Evolutionary conservation across 2,329 filamentous ascomycete genomes (phyloP).

Genomic region (Didymella pinodella): DNA sequence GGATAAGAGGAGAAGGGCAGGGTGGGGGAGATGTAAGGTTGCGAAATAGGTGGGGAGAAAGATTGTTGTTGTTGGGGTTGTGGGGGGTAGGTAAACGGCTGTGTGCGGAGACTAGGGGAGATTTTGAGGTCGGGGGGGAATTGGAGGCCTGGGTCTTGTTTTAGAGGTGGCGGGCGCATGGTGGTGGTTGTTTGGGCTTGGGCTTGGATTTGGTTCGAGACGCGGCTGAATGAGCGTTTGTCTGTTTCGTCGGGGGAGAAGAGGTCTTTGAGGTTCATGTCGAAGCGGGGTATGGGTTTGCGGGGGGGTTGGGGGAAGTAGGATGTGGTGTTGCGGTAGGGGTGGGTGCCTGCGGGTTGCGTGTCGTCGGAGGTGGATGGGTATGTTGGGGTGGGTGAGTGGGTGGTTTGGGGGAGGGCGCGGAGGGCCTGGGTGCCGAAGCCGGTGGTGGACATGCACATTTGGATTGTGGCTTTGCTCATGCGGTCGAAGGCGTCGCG

Average conservation of each 20-base stretch:
- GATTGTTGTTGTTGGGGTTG: conserved; percentile 29
- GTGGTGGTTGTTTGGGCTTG: conserved; percentile 23
- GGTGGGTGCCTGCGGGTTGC: conserved; percentile 43
- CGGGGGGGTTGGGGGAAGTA: conserved; percentile 37
- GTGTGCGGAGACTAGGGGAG: conserved; percentile 26
- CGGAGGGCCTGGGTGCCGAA: conserved; percentile 65
- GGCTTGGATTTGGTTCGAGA: conserved; percentile 45
- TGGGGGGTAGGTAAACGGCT: too few relatives aligned
- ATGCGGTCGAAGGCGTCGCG: conserved; percentile 94
- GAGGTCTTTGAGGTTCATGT: conserved; percentile 55
- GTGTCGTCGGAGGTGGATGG: conserved; percentile 35
- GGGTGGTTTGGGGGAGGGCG: conserved; percentile 29
- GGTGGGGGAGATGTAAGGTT: conserved; percentile 42
- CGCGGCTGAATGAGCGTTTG: conserved; percentile 49
- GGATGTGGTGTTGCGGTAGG: conserved; percentile 29
- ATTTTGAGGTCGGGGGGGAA: conserved; percentile 45
- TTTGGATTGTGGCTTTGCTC: conserved; percentile 92
- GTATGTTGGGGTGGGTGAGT: conserved; percentile 38
- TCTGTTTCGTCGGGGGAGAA: conserved; percentile 53
- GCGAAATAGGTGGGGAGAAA: conserved; percentile 30
- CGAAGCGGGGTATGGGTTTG: conserved; percentile 63
- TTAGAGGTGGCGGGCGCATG: conserved; percentile 43
- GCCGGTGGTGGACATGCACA: conserved; percentile 87
- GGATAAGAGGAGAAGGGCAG: conserved; percentile 25
- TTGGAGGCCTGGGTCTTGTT: conserved; percentile 33